A percentile compares a stretch with the other conserved stretches of the same genome.
Conservation (phyloP, 345 rosid genomes). For the Eucalyptus tenuipes region DNA sequence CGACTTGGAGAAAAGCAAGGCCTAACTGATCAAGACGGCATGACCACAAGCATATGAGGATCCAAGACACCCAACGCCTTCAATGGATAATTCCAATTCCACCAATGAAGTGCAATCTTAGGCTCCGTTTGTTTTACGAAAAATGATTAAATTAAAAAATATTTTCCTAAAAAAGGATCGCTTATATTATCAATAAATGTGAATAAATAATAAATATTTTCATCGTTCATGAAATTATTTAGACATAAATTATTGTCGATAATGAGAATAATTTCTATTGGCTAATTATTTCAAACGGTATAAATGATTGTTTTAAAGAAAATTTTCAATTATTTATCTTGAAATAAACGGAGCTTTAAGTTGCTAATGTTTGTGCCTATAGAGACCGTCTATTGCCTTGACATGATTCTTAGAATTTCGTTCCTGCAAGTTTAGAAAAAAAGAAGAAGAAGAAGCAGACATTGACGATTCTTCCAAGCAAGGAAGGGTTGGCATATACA, state of each 20-base stretch:
- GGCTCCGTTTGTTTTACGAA: background rate
- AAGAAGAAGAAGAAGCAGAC: background rate
- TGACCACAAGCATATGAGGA: background rate
- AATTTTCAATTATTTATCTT: no score
- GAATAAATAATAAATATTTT: no score
- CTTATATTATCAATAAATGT: background rate
- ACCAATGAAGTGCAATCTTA: background rate
- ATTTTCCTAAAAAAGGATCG: rapidly evolving
- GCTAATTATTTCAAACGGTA: no score
- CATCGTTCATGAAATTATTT: no score
- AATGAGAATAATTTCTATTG: no score
- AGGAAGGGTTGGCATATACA: background rate
- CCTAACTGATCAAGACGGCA: background rate
- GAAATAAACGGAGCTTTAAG: background rate
- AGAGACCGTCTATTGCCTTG: background rate
- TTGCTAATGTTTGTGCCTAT: background rate
- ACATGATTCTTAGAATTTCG: background rate
- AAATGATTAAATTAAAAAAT: background rate
- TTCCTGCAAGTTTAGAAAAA: background rate
- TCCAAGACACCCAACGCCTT: background rate
- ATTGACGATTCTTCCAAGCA: background rate
- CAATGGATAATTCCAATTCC: background rate
- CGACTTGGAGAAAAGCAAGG: background rate
- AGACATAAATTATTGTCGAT: no score
- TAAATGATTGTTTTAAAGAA: no score